These are phyloP conservation scores for Pleurotus djamor DNA, from an alignment of 768 basidiomycete species.

Conservation along the genomic window DNA sequence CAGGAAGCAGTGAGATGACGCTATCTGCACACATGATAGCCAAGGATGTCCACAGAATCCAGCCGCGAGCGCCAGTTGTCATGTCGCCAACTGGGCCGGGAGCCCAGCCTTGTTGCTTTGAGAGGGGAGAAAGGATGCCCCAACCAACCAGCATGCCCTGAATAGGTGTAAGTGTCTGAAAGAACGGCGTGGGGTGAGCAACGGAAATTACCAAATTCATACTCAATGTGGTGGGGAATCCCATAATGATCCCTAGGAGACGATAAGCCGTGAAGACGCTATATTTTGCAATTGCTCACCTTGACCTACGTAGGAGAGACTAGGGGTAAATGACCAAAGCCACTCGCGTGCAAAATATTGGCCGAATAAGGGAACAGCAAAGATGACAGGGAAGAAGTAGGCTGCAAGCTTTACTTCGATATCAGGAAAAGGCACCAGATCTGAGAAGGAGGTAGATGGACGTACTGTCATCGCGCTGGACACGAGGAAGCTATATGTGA, in stretches of 20 bases:
- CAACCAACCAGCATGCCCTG: slow-evolving; percentile 97
- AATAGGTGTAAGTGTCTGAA: slow-evolving; percentile 3
- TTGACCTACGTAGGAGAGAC: slow-evolving; percentile 91
- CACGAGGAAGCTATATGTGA: slow-evolving; percentile 75
- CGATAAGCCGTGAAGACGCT: neutral
- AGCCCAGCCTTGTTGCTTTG: slow-evolving; percentile 86
- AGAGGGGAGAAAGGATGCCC: slow-evolving; percentile 88
- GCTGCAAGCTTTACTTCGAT: slow-evolving; percentile 58
- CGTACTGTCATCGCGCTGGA: slow-evolving; percentile 78
- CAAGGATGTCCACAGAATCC: slow-evolving; percentile 96
- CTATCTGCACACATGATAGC: slow-evolving; percentile 96
- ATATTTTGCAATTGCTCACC: slow-evolving; percentile 37
- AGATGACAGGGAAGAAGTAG: slow-evolving; percentile 88
- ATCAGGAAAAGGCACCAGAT: neutral
- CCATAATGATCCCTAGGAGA: slow-evolving; percentile 88
- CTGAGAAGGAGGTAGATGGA: slow-evolving; percentile 11
- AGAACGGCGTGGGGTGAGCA: slow-evolving; percentile 1
- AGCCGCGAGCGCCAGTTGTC: slow-evolving; percentile 85
- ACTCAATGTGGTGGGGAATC: slow-evolving; percentile 88
- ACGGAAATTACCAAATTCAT: slow-evolving; percentile 75
- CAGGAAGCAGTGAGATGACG: slow-evolving; percentile 80
- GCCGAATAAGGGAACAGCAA: slow-evolving; percentile 85
- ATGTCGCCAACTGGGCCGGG: slow-evolving; percentile 90
- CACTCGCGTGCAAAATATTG: slow-evolving; percentile 80
- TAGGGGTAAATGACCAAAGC: slow-evolving; percentile 94